phyloP scores from a whole-genome alignment of 1,139 yeast species.

The Taiozyma sp. region DNA sequence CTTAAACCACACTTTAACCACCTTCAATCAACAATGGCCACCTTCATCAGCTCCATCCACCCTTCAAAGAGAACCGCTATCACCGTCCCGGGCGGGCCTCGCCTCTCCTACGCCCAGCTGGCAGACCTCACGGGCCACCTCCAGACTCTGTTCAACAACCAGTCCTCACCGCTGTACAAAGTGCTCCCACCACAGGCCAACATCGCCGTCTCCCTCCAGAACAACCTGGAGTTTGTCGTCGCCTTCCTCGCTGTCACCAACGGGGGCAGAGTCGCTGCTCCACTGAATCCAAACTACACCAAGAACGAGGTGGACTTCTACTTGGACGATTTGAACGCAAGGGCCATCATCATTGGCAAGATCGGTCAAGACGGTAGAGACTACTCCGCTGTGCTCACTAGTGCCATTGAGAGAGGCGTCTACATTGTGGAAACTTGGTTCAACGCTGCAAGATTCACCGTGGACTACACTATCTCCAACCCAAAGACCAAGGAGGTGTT shows the following conservation, averaged over 20 bases:
- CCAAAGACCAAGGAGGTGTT: constrained; percentile 25
- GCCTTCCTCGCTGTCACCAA: constrained; percentile 51
- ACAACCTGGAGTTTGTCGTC: constrained; percentile 50
- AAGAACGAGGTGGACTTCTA: constrained; percentile 58
- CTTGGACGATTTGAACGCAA: constrained; percentile 51
- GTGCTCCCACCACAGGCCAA: constrained; percentile 35
- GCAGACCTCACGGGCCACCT: constrained; percentile 37
- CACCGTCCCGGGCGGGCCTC: constrained; percentile 33
- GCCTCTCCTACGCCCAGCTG: constrained; percentile 33
- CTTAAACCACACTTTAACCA: background rate
- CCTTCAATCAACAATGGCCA: constrained; percentile 6
- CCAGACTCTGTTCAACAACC: constrained; percentile 35
- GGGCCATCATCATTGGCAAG: constrained; percentile 50
- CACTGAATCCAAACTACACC: constrained; percentile 58
- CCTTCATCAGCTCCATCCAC: constrained; percentile 19
- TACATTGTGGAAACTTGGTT: constrained; percentile 48
- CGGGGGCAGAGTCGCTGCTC: constrained; percentile 56
- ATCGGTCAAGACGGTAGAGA: constrained; percentile 32
- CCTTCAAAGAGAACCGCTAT: constrained; percentile 35
- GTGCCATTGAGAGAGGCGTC: constrained; percentile 43
- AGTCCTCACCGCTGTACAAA: constrained; percentile 33
- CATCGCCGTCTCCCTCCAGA: constrained; percentile 56
- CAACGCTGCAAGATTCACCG: constrained; percentile 31
- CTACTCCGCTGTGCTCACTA: constrained; percentile 40
- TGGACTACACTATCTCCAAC: constrained; percentile 37